Evolutionary conservation across 2,329 filamentous ascomycete genomes (phyloP).

Genomic region (Ceratocystis albifundus): DNA sequence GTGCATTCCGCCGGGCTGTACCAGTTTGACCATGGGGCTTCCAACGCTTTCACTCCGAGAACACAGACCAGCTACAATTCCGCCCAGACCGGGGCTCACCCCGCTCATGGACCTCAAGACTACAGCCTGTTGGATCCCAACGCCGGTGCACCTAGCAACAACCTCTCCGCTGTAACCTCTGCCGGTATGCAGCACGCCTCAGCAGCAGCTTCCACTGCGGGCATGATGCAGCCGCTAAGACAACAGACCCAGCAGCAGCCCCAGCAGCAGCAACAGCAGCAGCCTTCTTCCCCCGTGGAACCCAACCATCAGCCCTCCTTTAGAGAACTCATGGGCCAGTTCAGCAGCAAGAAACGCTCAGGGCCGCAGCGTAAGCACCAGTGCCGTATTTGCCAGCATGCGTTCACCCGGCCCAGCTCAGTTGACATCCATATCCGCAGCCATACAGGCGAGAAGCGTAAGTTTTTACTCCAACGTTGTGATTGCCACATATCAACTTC

Average conservation of each 20-base stretch:
- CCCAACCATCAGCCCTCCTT: constrained; percentile 19
- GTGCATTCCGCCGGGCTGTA: constrained; percentile 1
- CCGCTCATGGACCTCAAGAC: neutral
- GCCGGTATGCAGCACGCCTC: neutral
- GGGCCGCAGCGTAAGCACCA: constrained; percentile 99
- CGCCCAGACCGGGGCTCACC: neutral
- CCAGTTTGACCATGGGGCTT: neutral
- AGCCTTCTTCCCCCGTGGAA: constrained; percentile 8
- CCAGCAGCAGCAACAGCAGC: constrained; percentile 7
- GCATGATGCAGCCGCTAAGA: neutral
- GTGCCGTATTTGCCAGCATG: constrained; percentile 97
- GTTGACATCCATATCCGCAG: constrained; percentile 98
- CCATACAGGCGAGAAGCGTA: constrained; percentile 96
- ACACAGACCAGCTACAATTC: constrained; percentile 1
- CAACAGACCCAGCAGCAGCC: constrained; percentile 6
- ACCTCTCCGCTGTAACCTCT: neutral
- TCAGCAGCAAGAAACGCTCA: constrained; percentile 90
- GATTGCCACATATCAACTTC: constrained; percentile 14
- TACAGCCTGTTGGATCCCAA: constrained; percentile 6
- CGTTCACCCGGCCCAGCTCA: constrained; percentile 88
- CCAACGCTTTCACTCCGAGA: constrained; percentile 17
- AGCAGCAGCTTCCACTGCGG: neutral
- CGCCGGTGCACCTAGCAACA: neutral
- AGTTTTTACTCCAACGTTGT: constrained; percentile 34
- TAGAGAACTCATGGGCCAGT: constrained; percentile 79